Conservation (phyloP, 78 protist species). For the Protostelium mycophagum region DNA sequence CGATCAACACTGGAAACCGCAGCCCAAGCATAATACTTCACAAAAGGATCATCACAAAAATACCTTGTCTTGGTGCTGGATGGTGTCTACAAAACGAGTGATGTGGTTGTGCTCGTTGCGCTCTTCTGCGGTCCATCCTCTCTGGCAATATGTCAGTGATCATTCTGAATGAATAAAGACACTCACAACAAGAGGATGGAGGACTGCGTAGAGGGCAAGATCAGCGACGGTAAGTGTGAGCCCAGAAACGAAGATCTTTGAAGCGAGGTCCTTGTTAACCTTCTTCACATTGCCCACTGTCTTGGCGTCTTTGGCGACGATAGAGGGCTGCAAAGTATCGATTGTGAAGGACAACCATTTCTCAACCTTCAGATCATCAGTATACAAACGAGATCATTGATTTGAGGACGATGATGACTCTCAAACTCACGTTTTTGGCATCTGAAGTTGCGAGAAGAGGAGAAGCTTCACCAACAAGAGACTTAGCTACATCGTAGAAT, state of each 20-base stretch:
- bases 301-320: background rate
- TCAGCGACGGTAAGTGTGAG: background rate
- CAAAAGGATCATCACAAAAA: too few relatives aligned
- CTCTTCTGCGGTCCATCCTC: constrained; percentile 1
- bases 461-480: background rate
- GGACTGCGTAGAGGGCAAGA: background rate
- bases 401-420: background rate
- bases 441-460: background rate
- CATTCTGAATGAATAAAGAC: background rate
- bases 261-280: background rate
- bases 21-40: too few relatives aligned
- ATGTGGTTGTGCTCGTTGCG: background rate
- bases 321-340: background rate
- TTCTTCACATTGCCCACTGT: background rate
- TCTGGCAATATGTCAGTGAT: background rate
- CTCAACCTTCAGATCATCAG: background rate
- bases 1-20: too few relatives aligned
- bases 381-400: background rate
- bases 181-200: background rate
- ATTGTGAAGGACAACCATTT: background rate
- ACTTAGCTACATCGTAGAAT: background rate
- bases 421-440: background rate
- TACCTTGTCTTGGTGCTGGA: background rate
- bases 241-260: background rate
- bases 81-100: background rate